Base-by-base conservation (phyloP, 345 rosid species). In the Citrus medica region DNA sequence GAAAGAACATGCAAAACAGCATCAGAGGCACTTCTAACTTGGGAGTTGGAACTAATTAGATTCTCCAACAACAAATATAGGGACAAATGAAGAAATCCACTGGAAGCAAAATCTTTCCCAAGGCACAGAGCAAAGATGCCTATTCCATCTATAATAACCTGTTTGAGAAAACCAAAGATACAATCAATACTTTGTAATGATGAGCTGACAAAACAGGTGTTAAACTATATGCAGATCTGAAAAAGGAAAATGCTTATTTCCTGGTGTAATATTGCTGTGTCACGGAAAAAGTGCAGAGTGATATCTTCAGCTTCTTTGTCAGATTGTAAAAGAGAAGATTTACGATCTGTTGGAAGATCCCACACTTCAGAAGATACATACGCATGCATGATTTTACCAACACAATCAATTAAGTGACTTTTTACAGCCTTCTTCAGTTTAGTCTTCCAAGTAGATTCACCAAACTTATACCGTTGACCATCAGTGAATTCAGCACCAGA, bases 71-170 rank as follows among this genome's bases (percentile, higher is more conserved):
- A 87, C 78, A 95, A 83, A 88, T 92, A 95, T 79, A 92, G 95
- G 33, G 97, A 90, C 33, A 90, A 90, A 81, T 92, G 97, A 84
- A 95, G 96, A 88, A 91, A 95, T 80, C 99, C 99, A 81, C 93
- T 85, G 48, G 92, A 84, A 83, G 87, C 79, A 86, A 94, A 95
- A 64, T 88, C 89, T 65, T 87, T 73, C 67, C 97, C 95, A 33
- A 95, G 93, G 84, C 93, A 94, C 82, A 94, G 65, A 61, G 87
- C 85, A 84, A 87, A 92, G 67, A 90, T 85, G 71, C 98, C 98
- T 79, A 95, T 87, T 79, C 99, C 99, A 56, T 93, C 96, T 73
- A 90, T 83, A 73, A 89, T 86, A 70, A 90, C 92, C 97, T 92
- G 94, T 67, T 74, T 51, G 68, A 58, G n/a, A 76, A 79, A 82